Evolutionary conservation across 495 filamentous ascomycete species (phyloP).

Genomic region (Penicillium soppii): DNA sequence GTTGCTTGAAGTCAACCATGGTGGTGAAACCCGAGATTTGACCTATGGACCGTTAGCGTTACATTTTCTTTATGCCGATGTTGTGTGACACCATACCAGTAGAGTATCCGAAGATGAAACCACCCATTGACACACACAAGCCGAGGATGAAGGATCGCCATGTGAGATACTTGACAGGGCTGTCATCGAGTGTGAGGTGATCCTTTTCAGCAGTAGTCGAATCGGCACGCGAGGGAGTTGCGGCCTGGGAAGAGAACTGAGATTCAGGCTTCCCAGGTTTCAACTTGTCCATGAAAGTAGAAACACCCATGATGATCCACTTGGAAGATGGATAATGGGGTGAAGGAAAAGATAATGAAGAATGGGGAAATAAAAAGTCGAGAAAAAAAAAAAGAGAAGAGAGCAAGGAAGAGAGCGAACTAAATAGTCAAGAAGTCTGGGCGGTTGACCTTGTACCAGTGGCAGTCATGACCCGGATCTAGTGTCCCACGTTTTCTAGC

Average conservation of each 20-base stretch:
- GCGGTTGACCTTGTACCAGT: slow-evolving; percentile 5
- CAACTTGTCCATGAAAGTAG: slow-evolving; percentile 31
- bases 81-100: slow-evolving; percentile 45
- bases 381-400: slow-evolving; percentile 8
- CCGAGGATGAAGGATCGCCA: slow-evolving; percentile 52
- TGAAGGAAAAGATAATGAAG: slow-evolving; percentile 11
- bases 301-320: slow-evolving; percentile 36
- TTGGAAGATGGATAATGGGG: slow-evolving; percentile 5
- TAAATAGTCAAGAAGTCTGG: slow-evolving; percentile 27
- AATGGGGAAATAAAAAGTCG: neutral
- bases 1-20: slow-evolving; percentile 53
- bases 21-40: slow-evolving; percentile 61
- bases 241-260: slow-evolving; percentile 33
- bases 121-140: slow-evolving; percentile 63
- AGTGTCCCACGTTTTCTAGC: slow-evolving; percentile 25
- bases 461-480: slow-evolving; percentile 42
- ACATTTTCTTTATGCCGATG: neutral
- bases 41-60: slow-evolving; percentile 27
- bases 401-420: slow-evolving; percentile 6
- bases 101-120: slow-evolving; percentile 76
- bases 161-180: slow-evolving; percentile 48
- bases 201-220: slow-evolving; percentile 40
- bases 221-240: slow-evolving; percentile 39
- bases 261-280: slow-evolving; percentile 32
- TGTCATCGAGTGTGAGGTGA: slow-evolving; percentile 41